Percentiles rank a stretch among this genome's conserved stretches.
Conservation (phyloP, 129 eudicot species). For the Silybum marianum region DNA sequence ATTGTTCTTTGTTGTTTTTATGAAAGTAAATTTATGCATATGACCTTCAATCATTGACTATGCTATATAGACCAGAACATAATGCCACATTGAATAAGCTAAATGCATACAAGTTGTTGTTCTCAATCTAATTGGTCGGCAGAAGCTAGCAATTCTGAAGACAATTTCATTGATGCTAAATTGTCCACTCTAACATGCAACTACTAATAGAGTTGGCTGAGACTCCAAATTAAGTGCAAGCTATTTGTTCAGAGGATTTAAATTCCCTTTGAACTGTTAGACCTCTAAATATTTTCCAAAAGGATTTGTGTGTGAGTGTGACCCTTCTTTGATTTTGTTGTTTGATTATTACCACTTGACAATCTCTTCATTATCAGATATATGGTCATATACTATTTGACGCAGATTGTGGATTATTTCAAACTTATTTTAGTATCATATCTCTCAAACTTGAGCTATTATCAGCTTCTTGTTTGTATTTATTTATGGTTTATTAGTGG, state of each 20-base stretch:
- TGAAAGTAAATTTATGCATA: neutral
- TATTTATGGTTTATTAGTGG: neutral
- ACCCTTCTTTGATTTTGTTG: conserved; percentile 3
- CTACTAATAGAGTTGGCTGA: neutral
- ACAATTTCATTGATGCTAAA: neutral
- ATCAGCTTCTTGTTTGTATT: conserved; percentile 21
- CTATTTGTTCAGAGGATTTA: neutral
- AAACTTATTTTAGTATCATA: neutral
- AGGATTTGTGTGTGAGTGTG: conserved; percentile 9
- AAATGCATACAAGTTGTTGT: neutral
- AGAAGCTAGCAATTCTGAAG: conserved; percentile 13
- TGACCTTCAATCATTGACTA: conserved; percentile 2
- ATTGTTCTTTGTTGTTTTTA: conserved; percentile 4
- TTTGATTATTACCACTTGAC: neutral
- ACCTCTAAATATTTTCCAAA: neutral
- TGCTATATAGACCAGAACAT: neutral
- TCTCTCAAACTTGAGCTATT: conserved; percentile 12
- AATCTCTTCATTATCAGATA: conserved; percentile 1
- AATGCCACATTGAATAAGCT: neutral
- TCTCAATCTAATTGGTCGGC: neutral
- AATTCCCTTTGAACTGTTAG: conserved; percentile 1
- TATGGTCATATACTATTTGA: neutral
- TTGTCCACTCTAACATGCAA: conserved; percentile 12
- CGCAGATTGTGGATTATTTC: neutral
- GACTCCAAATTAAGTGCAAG: conserved; percentile 15